Percentiles rank a stretch among this genome's conserved stretches.
Conservation (phyloP, 345 rosid genomes). For the Ceriops zippeliana region DNA sequence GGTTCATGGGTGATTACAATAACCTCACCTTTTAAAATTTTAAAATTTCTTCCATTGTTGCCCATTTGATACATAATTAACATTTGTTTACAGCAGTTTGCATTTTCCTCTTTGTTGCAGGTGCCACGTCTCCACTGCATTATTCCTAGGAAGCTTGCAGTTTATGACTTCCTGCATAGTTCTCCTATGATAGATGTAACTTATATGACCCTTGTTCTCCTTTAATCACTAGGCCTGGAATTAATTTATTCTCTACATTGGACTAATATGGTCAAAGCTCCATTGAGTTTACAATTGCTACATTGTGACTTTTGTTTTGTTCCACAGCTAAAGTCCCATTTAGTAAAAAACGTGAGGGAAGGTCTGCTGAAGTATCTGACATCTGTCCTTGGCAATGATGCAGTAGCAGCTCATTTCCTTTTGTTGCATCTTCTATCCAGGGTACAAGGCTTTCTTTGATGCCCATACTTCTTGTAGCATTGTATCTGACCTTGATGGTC, state of each 20-base stretch:
- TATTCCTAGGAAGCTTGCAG: slow-evolving; percentile 69
- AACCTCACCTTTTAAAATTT: too few relatives aligned
- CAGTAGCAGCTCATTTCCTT: slow-evolving; percentile 61
- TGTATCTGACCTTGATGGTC: not conserved
- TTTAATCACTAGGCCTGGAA: not conserved
- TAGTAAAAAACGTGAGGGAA: slow-evolving; percentile 59
- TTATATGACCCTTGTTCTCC: not conserved
- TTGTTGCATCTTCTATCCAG: slow-evolving; percentile 79
- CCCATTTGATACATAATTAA: too few relatives aligned
- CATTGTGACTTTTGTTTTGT: slow-evolving; percentile 6
- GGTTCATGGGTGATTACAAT: too few relatives aligned
- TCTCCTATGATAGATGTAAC: slow-evolving; percentile 58
- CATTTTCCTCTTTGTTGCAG: slow-evolving; percentile 25
- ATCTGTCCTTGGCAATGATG: slow-evolving; percentile 71
- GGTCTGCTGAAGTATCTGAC: slow-evolving; percentile 67
- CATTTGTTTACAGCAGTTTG: not conserved
- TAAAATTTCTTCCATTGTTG: too few relatives aligned
- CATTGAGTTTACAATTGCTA: not conserved
- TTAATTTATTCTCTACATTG: not conserved
- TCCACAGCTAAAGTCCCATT: slow-evolving; percentile 51
- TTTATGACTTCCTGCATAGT: slow-evolving; percentile 49
- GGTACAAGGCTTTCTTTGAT: slow-evolving; percentile 27
- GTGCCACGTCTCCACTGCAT: slow-evolving; percentile 91
- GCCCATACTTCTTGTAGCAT: slow-evolving; percentile 1
- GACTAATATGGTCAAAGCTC: too few relatives aligned